A percentile compares a stretch with the other conserved stretches of the same genome.
Evolutionary conservation across 345 rosid genomes (phyloP).

Genomic region (Syzygium oleosum): DNA sequence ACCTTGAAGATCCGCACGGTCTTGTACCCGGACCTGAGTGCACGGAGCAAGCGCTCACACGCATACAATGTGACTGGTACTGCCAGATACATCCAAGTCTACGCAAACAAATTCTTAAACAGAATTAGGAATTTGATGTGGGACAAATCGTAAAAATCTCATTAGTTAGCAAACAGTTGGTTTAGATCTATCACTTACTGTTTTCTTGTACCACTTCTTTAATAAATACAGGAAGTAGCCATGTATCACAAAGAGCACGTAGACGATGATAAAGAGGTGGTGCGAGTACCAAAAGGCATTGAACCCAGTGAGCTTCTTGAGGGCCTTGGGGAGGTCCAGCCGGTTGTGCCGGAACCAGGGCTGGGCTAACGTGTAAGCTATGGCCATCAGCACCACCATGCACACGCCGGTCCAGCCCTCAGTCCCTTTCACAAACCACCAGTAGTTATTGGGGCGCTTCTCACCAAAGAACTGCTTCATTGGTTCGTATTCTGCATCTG

Average conservation of each 20-base stretch:
- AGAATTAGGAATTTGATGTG: background rate
- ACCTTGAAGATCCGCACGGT: slow-evolving; percentile 65
- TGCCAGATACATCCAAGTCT: slow-evolving; percentile 95
- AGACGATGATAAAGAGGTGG: slow-evolving; percentile 68
- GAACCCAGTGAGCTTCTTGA: slow-evolving; percentile 66
- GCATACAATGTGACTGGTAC: slow-evolving; percentile 50
- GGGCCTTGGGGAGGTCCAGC: slow-evolving; percentile 41
- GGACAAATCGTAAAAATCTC: background rate
- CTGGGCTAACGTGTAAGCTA: slow-evolving; percentile 54
- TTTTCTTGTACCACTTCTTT: slow-evolving; percentile 64
- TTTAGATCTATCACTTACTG: slow-evolving; percentile 26
- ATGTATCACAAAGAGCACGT: slow-evolving; percentile 56
- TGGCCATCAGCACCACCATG: slow-evolving; percentile 66
- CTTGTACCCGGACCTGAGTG: slow-evolving; percentile 52
- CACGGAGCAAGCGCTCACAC: slow-evolving; percentile 49
- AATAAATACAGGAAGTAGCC: slow-evolving; percentile 55
- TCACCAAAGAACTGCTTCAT: slow-evolving; percentile 54
- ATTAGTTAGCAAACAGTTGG: background rate
- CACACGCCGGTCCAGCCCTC: slow-evolving; percentile 70
- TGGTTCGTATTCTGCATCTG: slow-evolving; percentile 46
- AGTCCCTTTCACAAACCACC: slow-evolving; percentile 70
- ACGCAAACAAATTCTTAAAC: background rate
- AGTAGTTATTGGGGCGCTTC: slow-evolving; percentile 46
- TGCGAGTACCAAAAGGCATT: slow-evolving; percentile 89
- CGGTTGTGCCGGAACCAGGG: slow-evolving; percentile 74